Evolutionary conservation across 257 asterid species (phyloP).

Genomic region (Craterostigma plantagineum): DNA sequence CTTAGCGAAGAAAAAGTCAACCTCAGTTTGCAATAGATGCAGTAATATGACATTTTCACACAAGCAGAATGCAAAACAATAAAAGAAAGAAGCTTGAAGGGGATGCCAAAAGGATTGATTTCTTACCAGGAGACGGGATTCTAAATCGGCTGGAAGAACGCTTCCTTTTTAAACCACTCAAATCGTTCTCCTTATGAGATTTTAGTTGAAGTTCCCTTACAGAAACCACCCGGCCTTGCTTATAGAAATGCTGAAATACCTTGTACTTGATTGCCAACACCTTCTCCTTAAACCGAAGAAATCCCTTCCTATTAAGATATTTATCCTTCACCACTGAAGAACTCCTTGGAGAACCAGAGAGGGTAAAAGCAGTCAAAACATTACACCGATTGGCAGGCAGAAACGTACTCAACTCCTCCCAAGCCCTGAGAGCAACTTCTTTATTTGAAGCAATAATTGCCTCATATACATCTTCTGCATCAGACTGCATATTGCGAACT

Average conservation of each 20-base stretch:
- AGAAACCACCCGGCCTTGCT: slow-evolving; percentile 50
- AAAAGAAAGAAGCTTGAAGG: slow-evolving; percentile 1
- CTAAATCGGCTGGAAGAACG: slow-evolving; percentile 50
- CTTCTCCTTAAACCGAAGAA: slow-evolving; percentile 49
- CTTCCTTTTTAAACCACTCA: slow-evolving; percentile 32
- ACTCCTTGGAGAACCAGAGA: slow-evolving; percentile 19
- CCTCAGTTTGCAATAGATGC: too few relatives aligned
- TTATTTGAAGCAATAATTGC: slow-evolving; percentile 45
- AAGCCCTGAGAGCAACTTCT: slow-evolving; percentile 23
- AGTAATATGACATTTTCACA: not conserved
- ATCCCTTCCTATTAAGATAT: slow-evolving; percentile 26
- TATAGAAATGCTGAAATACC: slow-evolving; percentile 71
- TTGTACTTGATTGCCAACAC: slow-evolving; percentile 45
- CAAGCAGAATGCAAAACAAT: slow-evolving; percentile 3
- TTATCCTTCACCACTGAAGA: slow-evolving; percentile 23
- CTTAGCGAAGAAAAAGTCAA: not conserved
- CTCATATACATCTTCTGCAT: slow-evolving; percentile 20
- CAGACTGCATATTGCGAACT: not conserved
- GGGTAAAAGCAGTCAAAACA: slow-evolving; percentile 15
- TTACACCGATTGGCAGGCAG: slow-evolving; percentile 30
- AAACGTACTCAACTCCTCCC: slow-evolving; percentile 41
- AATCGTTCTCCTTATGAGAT: slow-evolving; percentile 67
- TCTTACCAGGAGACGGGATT: slow-evolving; percentile 35
- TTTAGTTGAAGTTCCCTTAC: slow-evolving; percentile 37
- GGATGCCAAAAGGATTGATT: slow-evolving; percentile 2